Evolutionary conservation across 371 early-diverging fungal genomes (phyloP).

Genomic region (Actinomortierella wolfii): DNA sequence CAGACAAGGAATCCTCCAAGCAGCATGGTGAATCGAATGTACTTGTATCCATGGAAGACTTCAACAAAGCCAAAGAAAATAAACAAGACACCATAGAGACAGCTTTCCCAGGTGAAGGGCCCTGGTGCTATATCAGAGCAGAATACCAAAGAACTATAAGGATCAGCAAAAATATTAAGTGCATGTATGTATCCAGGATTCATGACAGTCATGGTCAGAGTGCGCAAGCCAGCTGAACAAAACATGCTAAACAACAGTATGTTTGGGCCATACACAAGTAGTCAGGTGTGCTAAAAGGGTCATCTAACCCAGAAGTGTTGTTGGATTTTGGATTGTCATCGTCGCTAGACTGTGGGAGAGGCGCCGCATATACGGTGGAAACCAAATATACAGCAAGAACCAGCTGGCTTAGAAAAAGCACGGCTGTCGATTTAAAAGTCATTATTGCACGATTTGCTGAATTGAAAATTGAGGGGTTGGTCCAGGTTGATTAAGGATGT

Average conservation of each 20-base stretch:
- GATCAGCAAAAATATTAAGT: too few relatives aligned
- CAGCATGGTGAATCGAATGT: constrained; percentile 48
- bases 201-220: not conserved
- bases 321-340: not conserved
- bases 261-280: constrained; percentile 16
- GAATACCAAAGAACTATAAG: too few relatives aligned
- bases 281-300: constrained; percentile 33
- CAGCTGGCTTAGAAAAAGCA: not conserved
- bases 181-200: not conserved
- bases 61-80: constrained; percentile 38
- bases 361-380: too few relatives aligned
- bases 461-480: too few relatives aligned
- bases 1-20: constrained; percentile 46
- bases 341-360: too few relatives aligned
- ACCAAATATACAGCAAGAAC: too few relatives aligned
- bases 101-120: constrained; percentile 42
- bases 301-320: constrained; percentile 7
- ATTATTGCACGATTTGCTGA: too few relatives aligned
- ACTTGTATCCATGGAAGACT: constrained; percentile 48
- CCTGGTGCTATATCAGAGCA: constrained; percentile 33
- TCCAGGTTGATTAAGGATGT: too few relatives aligned
- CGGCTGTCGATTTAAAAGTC: not conserved
- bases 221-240: too few relatives aligned
- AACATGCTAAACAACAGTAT: too few relatives aligned
- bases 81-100: constrained; percentile 44